A percentile compares a stretch with the other conserved stretches of the same genome.
Conservation (phyloP, 2,329 filamentous ascomycete genomes). For the Dothideomycetes sp. region DNA sequence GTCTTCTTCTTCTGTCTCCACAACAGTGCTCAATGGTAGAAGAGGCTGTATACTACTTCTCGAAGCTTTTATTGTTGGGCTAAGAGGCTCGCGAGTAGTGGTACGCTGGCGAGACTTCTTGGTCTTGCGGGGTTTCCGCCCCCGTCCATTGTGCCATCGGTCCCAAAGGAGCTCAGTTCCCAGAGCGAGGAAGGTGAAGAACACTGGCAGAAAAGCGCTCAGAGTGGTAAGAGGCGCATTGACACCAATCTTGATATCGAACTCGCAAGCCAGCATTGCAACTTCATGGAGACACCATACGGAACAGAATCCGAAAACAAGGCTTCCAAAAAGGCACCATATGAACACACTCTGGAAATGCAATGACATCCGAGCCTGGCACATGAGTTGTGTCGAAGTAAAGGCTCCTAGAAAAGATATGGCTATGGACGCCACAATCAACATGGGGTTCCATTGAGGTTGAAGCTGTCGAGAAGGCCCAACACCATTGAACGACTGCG, state of each 20-base stretch:
- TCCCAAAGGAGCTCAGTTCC: conserved; percentile 23
- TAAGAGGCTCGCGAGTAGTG: conserved; percentile 3
- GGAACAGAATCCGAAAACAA: conserved; percentile 27
- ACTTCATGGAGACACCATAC: conserved; percentile 28
- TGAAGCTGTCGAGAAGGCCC: conserved; percentile 15
- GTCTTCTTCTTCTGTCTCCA: conserved; percentile 2
- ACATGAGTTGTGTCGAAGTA: conserved; percentile 27
- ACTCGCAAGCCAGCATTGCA: conserved; percentile 27
- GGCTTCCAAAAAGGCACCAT: conserved; percentile 23
- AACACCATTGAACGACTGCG: no score
- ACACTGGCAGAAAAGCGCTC: conserved; percentile 15
- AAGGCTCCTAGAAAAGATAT: conserved; percentile 27
- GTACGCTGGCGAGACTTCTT: background rate
- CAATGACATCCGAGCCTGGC: conserved; percentile 24
- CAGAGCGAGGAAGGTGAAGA: conserved; percentile 18
- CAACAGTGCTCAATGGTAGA: conserved; percentile 1
- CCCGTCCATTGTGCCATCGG: conserved; percentile 16
- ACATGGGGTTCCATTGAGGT: conserved; percentile 20
- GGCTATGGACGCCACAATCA: conserved; percentile 25
- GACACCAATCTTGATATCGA: conserved; percentile 24
- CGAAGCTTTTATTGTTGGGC: background rate
- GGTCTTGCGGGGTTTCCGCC: conserved; percentile 10
- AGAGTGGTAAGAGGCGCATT: conserved; percentile 22
- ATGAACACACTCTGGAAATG: conserved; percentile 23
- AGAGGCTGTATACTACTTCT: background rate